Evolutionary conservation across 331 rosid genomes (phyloP).

Genomic region (Phaseolus coccineus): DNA sequence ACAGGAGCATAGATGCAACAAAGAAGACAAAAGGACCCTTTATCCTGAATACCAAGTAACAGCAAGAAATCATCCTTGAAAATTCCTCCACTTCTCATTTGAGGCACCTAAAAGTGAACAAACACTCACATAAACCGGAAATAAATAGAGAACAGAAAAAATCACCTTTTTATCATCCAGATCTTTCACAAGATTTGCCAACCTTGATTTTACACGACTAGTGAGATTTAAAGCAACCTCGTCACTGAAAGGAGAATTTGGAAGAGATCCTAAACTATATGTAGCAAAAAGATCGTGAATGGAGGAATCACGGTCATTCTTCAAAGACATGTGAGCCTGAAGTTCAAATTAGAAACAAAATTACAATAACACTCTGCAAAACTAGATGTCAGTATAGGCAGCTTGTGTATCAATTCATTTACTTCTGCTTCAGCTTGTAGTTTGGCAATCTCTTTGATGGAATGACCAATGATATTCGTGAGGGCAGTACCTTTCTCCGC

Average conservation of each 20-base stretch:
- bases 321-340: conserved; percentile 79
- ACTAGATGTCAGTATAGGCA: conserved; percentile 35
- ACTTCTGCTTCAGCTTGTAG: conserved; percentile 89
- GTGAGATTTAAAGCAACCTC: conserved; percentile 73
- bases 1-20: conserved; percentile 6
- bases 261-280: conserved; percentile 82
- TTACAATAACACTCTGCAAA: conserved; percentile 33
- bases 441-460: conserved; percentile 71
- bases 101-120: conserved; percentile 6
- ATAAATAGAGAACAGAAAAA: conserved; percentile 25
- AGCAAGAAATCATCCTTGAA: conserved; percentile 34
- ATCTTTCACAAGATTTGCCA: conserved; percentile 78
- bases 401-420: conserved; percentile 46
- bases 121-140: not conserved
- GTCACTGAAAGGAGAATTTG: conserved; percentile 67
- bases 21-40: conserved; percentile 35
- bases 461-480: conserved; percentile 47
- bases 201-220: conserved; percentile 72
- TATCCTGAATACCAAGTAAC: conserved; percentile 1
- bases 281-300: conserved; percentile 61
- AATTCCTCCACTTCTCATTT: conserved; percentile 26
- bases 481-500: conserved; percentile 55
- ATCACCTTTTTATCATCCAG: conserved; percentile 78
- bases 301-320: conserved; percentile 80
- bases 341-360: conserved; percentile 47